A percentile compares a stretch with the other conserved stretches of the same genome.
Conservation (phyloP, 208 protist species). For the Acanthamoeba royreba region DNA sequence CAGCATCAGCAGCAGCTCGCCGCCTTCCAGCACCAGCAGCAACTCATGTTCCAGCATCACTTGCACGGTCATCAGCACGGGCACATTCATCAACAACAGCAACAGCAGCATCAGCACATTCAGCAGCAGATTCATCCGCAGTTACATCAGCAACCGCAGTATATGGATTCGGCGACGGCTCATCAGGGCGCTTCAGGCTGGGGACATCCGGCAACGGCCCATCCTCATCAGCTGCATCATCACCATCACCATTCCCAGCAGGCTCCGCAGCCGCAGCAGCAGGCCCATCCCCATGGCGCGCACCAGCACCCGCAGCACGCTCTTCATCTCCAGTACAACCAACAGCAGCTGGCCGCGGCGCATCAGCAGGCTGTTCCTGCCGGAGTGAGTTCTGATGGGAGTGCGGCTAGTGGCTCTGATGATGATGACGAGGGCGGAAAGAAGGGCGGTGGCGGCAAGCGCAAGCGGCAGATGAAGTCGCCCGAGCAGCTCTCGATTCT, state of each 20-base stretch:
- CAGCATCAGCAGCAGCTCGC: not conserved
- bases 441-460: not conserved
- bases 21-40: not conserved
- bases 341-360: not conserved
- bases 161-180: not conserved
- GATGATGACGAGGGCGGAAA: not conserved
- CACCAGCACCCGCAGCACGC: not conserved
- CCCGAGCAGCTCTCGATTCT: conserved; percentile 38
- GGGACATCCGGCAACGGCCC: not conserved
- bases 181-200: not conserved
- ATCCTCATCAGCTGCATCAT: not conserved
- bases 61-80: not conserved
- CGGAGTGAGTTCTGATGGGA: not conserved
- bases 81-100: too few species aligned
- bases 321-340: not conserved
- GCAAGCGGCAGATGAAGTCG: conserved; percentile 48
- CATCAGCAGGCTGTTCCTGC: not conserved
- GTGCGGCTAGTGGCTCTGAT: not conserved
- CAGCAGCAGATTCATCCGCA: not conserved
- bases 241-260: not conserved
- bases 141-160: not conserved
- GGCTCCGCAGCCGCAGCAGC: not conserved
- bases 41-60: not conserved
- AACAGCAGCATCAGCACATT: too few species aligned
- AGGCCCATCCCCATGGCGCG: not conserved